phyloP scores from a whole-genome alignment of 2,329 filamentous ascomycete genomes.

The Metarhizium sp. region DNA sequence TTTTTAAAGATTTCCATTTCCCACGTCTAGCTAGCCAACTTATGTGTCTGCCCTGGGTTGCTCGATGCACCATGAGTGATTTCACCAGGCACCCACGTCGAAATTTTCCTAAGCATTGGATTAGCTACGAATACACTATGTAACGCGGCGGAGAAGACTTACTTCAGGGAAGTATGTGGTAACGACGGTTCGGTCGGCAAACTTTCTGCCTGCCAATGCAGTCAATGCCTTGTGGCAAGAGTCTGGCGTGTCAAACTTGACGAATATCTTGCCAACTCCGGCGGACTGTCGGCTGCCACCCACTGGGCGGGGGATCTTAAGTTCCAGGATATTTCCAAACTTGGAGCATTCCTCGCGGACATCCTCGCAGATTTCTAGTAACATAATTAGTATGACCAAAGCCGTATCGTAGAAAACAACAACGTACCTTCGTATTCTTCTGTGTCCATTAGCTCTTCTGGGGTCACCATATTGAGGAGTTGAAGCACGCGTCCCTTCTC shows the following conservation, averaged over 20 bases:
- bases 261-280: constrained; percentile 94
- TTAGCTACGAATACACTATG: constrained; percentile 18
- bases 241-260: constrained; percentile 78
- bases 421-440: constrained; percentile 86
- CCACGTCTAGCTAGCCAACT: constrained; percentile 8
- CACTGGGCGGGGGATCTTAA: constrained; percentile 85
- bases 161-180: constrained; percentile 95
- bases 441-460: constrained; percentile 85
- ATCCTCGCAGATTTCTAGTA: constrained; percentile 87
- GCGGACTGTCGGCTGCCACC: constrained; percentile 75
- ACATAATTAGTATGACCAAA: constrained; percentile 1
- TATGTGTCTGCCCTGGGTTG: not conserved
- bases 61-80: not conserved
- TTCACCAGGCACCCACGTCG: constrained; percentile 79
- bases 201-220: constrained; percentile 89
- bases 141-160: constrained; percentile 16
- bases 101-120: constrained; percentile 68
- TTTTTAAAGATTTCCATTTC: constrained; percentile 3
- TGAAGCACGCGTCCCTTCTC: constrained; percentile 81
- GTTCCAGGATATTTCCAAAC: constrained; percentile 73
- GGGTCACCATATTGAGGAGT: constrained; percentile 95
- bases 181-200: constrained; percentile 91
- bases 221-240: constrained; percentile 76
- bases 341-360: constrained; percentile 89
- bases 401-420: not conserved